Base-by-base conservation (phyloP, 768 basidiomycete species). In the Polyporus arcularius region DNA sequence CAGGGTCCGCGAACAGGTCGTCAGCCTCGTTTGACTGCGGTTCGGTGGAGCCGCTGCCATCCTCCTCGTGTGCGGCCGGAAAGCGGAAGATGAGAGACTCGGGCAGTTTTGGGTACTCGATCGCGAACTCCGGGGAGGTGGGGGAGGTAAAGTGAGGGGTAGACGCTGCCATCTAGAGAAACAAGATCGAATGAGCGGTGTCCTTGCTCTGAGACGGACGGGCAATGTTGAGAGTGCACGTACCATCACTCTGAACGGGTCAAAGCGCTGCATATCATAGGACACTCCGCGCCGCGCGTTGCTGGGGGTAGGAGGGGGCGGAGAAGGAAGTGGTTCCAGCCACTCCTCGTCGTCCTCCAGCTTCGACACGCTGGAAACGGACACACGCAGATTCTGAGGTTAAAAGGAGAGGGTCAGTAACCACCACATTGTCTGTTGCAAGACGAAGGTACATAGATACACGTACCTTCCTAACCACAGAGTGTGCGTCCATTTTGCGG, bases 241-340 rank as follows among this genome's bases (percentile, higher is more conserved):
- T 26, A 62, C 61, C 61, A 55, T 59, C 4, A 31, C 40, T 35
- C 26, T 47, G 49, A 43, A 51, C 1, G 62, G 62, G 21, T 63
- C 62, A 21, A 41, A 58, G 21, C 57, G 57, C 39, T 63, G 57
- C 14, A 54, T 46, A 14, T 62, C 62, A 11, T 55, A 28, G 4
- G 56, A 50, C 26, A 43, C 45, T n/a, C 16, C 47, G 21, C 48
- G 39, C 53, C 56, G 53, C 14, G 39, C 16, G 30, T 35, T 7
- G 31, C 42, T 50, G 14, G 61, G 56, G 2, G 56, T 58, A 18
- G 61, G 46, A 0, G 61, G 61, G 0, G 61, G 61, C 9, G 61
- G 56, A 3, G 47, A 58, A 7, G 61, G 61, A n/a, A 50, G 53
- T 3, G 39, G 40, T 26, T 21, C 18, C 40, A 11, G 46, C 43